Evolutionary conservation across 1,139 yeast species (phyloP).

Genomic region (Yueomyces sp.): DNA sequence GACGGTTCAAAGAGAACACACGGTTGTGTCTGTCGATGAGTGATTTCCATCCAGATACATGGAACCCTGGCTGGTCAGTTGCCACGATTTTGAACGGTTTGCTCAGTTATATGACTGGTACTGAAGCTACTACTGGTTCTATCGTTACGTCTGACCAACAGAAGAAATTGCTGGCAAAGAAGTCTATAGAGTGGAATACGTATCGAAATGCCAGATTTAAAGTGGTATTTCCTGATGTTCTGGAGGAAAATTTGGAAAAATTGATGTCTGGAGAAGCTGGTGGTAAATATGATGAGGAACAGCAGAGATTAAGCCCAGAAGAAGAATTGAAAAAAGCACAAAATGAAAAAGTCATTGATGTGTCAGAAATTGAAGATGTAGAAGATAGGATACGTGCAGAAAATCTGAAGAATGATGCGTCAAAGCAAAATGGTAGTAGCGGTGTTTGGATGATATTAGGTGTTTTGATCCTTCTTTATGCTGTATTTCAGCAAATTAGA

Average conservation of each 20-base stretch:
- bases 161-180: conserved; percentile 34
- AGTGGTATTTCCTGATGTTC: conserved; percentile 57
- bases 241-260: conserved; percentile 30
- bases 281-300: conserved; percentile 2
- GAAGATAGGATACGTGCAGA: conserved; percentile 35
- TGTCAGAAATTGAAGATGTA: conserved; percentile 30
- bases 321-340: conserved; percentile 16
- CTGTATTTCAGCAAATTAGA: not conserved
- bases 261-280: conserved; percentile 4
- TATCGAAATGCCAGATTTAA: conserved; percentile 36
- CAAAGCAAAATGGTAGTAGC: not conserved
- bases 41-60: conserved; percentile 84
- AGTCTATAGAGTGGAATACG: conserved; percentile 56
- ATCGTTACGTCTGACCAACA: conserved; percentile 40
- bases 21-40: conserved; percentile 79
- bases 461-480: not conserved
- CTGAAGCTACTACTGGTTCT: conserved; percentile 45
- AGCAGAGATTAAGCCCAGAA: conserved; percentile 4
- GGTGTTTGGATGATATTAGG: not conserved
- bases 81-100: conserved; percentile 75
- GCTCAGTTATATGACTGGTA: conserved; percentile 70
- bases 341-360: conserved; percentile 20
- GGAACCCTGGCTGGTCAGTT: conserved; percentile 96
- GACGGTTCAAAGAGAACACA: conserved; percentile 65
- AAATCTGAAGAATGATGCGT: not conserved